These are phyloP conservation scores for Dactylorhiza incarnata DNA, from an alignment of 106 monocot species.

Conservation along the genomic window DNA sequence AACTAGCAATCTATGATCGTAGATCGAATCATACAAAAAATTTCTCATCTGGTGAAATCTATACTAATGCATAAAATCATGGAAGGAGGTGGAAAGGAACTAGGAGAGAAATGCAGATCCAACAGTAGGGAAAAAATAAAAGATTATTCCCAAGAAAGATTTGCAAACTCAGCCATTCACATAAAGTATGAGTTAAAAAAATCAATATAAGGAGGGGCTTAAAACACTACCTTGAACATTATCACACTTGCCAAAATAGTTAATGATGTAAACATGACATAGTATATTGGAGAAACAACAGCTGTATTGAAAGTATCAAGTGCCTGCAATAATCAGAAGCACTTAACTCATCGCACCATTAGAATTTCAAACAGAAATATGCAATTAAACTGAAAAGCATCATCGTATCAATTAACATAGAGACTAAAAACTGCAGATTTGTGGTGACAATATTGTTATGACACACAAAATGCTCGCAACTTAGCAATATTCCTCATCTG, in stretches of 20 bases:
- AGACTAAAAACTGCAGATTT: background rate
- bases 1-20: too few species aligned
- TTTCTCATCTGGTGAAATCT: background rate
- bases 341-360: background rate
- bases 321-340: conserved; percentile 29
- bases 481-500: background rate
- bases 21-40: too few species aligned
- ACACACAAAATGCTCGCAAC: background rate
- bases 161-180: background rate
- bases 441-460: background rate
- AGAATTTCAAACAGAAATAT: background rate
- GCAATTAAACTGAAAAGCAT: background rate
- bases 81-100: background rate
- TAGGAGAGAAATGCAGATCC: background rate
- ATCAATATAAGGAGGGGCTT: background rate
- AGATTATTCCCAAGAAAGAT: background rate
- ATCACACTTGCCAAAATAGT: conserved; percentile 65
- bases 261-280: conserved; percentile 55
- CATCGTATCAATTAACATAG: background rate
- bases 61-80: background rate
- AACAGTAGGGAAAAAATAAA: background rate
- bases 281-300: conserved; percentile 63
- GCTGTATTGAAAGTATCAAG: conserved; percentile 68
- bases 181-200: background rate
- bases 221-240: conserved; percentile 52